Percentiles rank a stretch among this genome's conserved stretches.
phyloP scores from a whole-genome alignment of 805 yeast genomes.

The Sungouiozyma ichnusensis region DNA sequence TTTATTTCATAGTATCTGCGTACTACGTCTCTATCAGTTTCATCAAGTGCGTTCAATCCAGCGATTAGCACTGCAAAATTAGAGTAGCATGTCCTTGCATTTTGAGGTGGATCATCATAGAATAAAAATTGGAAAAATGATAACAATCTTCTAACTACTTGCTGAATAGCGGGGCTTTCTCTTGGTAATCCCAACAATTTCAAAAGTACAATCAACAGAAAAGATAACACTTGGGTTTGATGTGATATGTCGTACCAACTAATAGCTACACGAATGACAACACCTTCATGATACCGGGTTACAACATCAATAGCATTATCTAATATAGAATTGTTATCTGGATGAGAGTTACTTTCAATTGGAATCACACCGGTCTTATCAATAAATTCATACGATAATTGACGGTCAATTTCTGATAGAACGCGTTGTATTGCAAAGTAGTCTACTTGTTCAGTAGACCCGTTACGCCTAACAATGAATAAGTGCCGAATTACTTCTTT shows the following conservation, averaged over 20 bases:
- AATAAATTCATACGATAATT: conserved; percentile 27
- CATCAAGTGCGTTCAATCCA: conserved; percentile 29
- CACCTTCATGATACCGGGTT: conserved; percentile 17
- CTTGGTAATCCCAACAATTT: conserved; percentile 27
- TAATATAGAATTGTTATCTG: conserved; percentile 22
- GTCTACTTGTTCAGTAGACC: conserved; percentile 13
- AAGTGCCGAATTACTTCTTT: conserved; percentile 27
- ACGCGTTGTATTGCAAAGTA: conserved; percentile 28
- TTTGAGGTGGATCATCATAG: conserved; percentile 28
- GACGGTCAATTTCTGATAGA: conserved; percentile 26
- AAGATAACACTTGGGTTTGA: conserved; percentile 29
- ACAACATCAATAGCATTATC: conserved; percentile 30
- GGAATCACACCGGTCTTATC: conserved; percentile 29
- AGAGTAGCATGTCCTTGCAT: conserved; percentile 28
- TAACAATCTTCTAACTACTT: conserved; percentile 25
- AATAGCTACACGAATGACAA: conserved; percentile 16
- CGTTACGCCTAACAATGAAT: conserved; percentile 19
- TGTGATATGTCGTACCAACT: conserved; percentile 32
- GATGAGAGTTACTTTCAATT: conserved; percentile 24
- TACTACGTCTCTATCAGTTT: conserved; percentile 24
- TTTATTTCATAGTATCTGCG: conserved; percentile 24
- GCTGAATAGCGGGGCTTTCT: conserved; percentile 25
- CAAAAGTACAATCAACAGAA: conserved; percentile 24
- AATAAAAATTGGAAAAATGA: conserved; percentile 27
- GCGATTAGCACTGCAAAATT: conserved; percentile 29